phyloP scores from a whole-genome alignment of 2,329 filamentous ascomycete species.

The Penicillium sp. region DNA sequence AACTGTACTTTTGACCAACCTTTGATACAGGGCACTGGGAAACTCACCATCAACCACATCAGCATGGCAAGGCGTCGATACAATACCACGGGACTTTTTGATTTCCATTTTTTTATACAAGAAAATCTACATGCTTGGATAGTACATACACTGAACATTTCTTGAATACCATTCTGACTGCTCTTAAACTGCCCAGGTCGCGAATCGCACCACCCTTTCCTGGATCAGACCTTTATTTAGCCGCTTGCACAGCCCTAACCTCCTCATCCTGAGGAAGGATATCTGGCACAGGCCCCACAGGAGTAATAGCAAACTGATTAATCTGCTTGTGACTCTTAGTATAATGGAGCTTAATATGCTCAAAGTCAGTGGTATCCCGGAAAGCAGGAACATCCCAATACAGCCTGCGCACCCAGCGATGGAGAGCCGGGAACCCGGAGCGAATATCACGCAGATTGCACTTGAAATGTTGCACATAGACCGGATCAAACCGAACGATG shows the following conservation, averaged over 20 bases:
- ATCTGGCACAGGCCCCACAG: constrained; percentile 73
- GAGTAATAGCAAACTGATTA: constrained; percentile 64
- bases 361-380: constrained; percentile 73
- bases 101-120: constrained; percentile 12
- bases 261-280: constrained; percentile 71
- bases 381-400: constrained; percentile 81
- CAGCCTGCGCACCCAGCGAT: constrained; percentile 70
- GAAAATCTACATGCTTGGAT: not conserved
- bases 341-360: constrained; percentile 84
- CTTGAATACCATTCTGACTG: not conserved
- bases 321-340: constrained; percentile 59
- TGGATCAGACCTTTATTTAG: constrained; percentile 3
- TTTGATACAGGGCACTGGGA: constrained; percentile 8
- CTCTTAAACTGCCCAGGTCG: not conserved
- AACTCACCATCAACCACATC: constrained; percentile 15
- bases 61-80: constrained; percentile 30
- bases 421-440: constrained; percentile 69
- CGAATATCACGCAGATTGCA: constrained; percentile 80
- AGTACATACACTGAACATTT: not conserved
- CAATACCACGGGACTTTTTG: constrained; percentile 21
- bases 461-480: constrained; percentile 75
- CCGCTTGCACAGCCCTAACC: constrained; percentile 43
- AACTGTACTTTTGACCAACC: constrained; percentile 4
- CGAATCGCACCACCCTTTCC: not conserved
- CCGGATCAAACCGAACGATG: constrained; percentile 62